Evolutionary conservation across 2,329 filamentous ascomycete genomes (phyloP).

Genomic region (Grosmannia huntii): DNA sequence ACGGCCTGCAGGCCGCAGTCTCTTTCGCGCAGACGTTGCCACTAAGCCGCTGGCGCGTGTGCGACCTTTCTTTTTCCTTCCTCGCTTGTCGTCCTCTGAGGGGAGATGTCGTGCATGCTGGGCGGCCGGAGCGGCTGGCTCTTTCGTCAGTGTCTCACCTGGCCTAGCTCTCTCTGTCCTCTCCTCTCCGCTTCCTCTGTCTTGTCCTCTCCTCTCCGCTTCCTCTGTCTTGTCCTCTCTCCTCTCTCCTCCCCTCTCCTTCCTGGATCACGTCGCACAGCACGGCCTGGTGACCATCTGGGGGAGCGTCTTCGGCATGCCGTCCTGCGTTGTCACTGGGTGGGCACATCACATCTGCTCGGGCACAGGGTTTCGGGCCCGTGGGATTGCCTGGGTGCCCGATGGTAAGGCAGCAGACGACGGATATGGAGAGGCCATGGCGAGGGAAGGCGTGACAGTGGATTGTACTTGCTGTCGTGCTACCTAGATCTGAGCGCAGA

Average conservation of each 20-base stretch:
- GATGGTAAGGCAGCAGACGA: not conserved
- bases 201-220: no score
- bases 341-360: not conserved
- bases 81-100: not conserved
- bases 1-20: no score
- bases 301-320: not conserved
- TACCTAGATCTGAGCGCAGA: not conserved
- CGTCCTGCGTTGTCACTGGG: not conserved
- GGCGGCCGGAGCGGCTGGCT: not conserved
- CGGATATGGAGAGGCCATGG: not conserved
- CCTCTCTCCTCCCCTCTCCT: no score
- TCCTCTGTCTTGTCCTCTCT: no score
- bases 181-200: no score
- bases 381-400: not conserved
- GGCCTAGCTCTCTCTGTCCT: not conserved
- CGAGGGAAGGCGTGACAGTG: not conserved
- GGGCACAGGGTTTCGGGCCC: not conserved
- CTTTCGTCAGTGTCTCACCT: not conserved
- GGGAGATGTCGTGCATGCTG: not conserved
- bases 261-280: no score
- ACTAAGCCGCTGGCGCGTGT: not conserved
- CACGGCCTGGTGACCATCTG: no score
- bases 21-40: no score
- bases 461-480: not conserved
- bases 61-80: not conserved